Conservation (phyloP, 495 filamentous ascomycete genomes). For the Aspergillus egyptiacus region DNA sequence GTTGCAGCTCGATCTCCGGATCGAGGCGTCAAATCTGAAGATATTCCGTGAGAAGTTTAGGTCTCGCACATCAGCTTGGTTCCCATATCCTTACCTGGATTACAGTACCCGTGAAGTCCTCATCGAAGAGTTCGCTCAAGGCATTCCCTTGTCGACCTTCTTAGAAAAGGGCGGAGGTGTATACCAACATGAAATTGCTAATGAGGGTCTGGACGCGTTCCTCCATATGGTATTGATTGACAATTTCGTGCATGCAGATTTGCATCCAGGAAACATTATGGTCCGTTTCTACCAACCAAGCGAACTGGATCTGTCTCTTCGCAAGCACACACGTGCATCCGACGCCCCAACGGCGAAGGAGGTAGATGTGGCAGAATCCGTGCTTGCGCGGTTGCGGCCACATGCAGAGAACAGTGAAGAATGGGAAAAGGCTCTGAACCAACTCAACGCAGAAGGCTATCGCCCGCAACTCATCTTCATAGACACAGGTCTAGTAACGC, state of each 20-base stretch:
- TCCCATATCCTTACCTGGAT: constrained; percentile 86
- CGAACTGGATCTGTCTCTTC: constrained; percentile 56
- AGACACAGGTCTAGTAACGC: constrained; percentile 92
- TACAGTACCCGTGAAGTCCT: constrained; percentile 89
- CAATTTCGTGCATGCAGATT: constrained; percentile 97
- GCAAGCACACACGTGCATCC: constrained; percentile 45
- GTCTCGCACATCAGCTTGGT: constrained; percentile 84
- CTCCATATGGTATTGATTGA: constrained; percentile 95
- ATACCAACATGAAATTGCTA: constrained; percentile 89
- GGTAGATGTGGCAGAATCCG: constrained; percentile 79
- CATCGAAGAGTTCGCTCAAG: constrained; percentile 93
- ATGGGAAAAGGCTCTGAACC: constrained; percentile 66
- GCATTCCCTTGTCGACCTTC: constrained; percentile 86
- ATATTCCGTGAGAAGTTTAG: constrained; percentile 90
- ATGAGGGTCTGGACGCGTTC: constrained; percentile 97
- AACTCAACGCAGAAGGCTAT: constrained; percentile 86
- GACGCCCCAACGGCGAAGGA: constrained; percentile 45
- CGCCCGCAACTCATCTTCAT: constrained; percentile 96
- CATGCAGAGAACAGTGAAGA: constrained; percentile 54
- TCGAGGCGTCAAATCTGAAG: constrained; percentile 84
- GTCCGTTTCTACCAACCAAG: constrained; percentile 92
- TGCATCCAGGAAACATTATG: constrained; percentile 99
- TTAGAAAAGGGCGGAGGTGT: constrained; percentile 84
- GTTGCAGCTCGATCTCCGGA: constrained; percentile 88
- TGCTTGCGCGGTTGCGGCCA: constrained; percentile 72